Conservation (phyloP, 2,329 filamentous ascomycete genomes). For the Grosmannia clavigera region DNA sequence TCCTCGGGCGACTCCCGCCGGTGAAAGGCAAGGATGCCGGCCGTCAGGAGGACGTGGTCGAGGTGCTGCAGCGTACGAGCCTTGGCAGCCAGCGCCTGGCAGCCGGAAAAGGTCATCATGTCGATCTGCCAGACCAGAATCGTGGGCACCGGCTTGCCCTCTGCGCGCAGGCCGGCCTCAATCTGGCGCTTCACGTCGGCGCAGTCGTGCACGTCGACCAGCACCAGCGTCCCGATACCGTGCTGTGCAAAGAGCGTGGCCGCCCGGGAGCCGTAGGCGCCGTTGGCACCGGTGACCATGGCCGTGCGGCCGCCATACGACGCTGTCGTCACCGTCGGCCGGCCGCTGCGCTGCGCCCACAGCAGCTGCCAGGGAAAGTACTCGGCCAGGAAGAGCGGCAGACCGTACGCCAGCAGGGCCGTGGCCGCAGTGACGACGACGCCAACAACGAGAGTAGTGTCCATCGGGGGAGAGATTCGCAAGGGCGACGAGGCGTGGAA, state of each 20-base stretch:
- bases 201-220: constrained; percentile 24
- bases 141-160: constrained; percentile 16
- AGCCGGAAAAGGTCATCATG: constrained; percentile 23
- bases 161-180: constrained; percentile 17
- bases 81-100: constrained; percentile 19
- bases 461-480: background rate
- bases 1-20: constrained; percentile 24
- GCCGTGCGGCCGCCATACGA: constrained; percentile 24
- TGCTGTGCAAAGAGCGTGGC: constrained; percentile 23
- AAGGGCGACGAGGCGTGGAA: background rate
- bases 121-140: constrained; percentile 25
- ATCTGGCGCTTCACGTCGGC: constrained; percentile 21
- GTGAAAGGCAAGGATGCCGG: constrained; percentile 24
- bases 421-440: constrained; percentile 7
- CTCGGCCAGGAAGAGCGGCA: constrained; percentile 21
- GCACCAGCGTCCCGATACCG: constrained; percentile 22
- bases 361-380: constrained; percentile 23
- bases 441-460: constrained; percentile 1
- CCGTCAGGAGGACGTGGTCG: constrained; percentile 25
- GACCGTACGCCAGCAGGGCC: constrained; percentile 17
- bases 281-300: constrained; percentile 23
- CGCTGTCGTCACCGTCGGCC: constrained; percentile 20
- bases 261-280: constrained; percentile 23
- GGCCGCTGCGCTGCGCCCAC: constrained; percentile 20
- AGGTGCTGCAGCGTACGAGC: constrained; percentile 17